Evolutionary conservation across 1,284 basidiomycete genomes (phyloP), one percentile per base, ranked within the genome.

Genomic region (Rhodotorula sp.): DNA sequence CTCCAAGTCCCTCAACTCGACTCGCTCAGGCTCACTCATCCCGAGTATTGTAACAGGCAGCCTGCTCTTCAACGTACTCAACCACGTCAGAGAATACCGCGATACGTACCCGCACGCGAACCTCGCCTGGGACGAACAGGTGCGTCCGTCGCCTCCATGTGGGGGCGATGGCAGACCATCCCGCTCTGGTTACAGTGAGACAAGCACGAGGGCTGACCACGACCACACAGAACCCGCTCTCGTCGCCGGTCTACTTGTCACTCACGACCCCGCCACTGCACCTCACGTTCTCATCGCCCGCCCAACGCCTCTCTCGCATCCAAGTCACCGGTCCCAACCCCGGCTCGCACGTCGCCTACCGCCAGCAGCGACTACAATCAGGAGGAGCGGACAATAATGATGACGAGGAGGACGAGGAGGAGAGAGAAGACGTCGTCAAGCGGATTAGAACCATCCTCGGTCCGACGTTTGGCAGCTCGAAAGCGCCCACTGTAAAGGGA

Each of bases 351-450:
- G 57, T 77, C 19, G n/a, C 57, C 10, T 76, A 77, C 62, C 67
- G 71, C 34, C 69, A 64, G 8, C 62, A 68, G 23, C n/a, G 56
- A 4, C 50, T 77, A 18, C 57, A 67, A 18, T 49, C 57, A n/a
- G n/a, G n/a, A 48, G 15, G 45, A 6, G 21, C 31, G 50, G 8
- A n/a, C 21, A 21, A 1, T 21, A 2, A 1, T 21, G 49, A 52
- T 6, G 31, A 43, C 2, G 31, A 7, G 3, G 49, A 38, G 1
- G 62, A 67, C 2, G 57, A 47, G 3, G 60, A 68, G 5, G 76
- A 77, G 31, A 62, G 60, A n/a, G 67, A 70, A 16, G 75, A 75
- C 14, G 71, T 73, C 18, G 70, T 73, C n/a, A 69, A 69, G 57
- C 62, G 58, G 16, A 60, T 77, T 21, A 66, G 75, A 59, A 57